Base-by-base conservation (phyloP, 1,139 yeast genomes). In the Protomyces macrosporus region DNA sequence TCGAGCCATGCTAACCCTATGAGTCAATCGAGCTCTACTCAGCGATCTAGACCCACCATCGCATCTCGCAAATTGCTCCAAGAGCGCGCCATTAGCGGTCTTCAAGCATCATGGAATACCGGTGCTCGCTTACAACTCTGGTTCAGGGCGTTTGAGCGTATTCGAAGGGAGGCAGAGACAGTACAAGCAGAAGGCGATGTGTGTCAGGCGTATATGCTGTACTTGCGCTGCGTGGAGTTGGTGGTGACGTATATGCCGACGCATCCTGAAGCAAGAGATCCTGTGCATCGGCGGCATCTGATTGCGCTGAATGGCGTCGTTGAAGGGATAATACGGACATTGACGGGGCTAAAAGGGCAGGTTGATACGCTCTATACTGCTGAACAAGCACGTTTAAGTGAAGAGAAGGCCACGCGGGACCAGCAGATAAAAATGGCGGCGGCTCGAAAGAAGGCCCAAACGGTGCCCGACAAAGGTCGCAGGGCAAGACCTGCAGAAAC, bases 131-230 rank as follows among this genome's bases (percentile, higher is more conserved):
- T 58, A 4, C 53, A 45, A 12, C 36, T 52, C 6, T 58, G 45
- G 34, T 55, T 58, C 23, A 16, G 62, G 35, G 62, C 62, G 33
- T 58, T 55, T 23, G 62, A 58, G 40, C 54, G 62, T 10, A 37
- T 58, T 7, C 37, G 53, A 14, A 40, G 45, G 23, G 62, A 58
- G 34, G 35, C 40, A 16, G 51, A 42, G 12, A 39, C 62, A 4
- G 62, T 50, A 6, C 62, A 58, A 16, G 62, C 62, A 16, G 63
- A 60, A n/a, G 58, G 48, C 14, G 54, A 60, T 42, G n/a, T 16
- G 32, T 53, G 53, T 9, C 58, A 60, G 54, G 63, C 63, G 34
- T 60, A 60, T 36, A 40, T 60, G 30, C 37, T 60, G 9, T 48
- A 45, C 12, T 37, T 60, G 48, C 53, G 58, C 23, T 40, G 48